Base-by-base conservation (phyloP, 177 flowering plant genomes). In the Vitis hybrid region DNA sequence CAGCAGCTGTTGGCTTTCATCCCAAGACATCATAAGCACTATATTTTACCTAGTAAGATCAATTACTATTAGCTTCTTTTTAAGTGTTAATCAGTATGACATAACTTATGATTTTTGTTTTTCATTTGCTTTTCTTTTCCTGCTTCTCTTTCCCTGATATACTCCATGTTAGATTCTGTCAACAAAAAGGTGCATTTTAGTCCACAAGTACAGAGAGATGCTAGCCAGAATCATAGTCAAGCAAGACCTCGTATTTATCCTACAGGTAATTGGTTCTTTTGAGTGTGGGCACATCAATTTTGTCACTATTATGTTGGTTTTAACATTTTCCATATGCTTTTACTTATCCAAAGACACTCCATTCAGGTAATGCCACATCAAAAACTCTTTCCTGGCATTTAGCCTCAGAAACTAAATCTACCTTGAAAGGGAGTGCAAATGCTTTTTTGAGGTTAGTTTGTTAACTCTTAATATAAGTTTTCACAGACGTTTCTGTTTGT, bases 351-450 rank as follows among this genome's bases (percentile, higher is more conserved):
- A 62, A 56, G 70, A 19, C 58, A 64, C 66, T 57, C 39, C 55
- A 7, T 66, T 9, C 68, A 90, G 98, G 78, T 76, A 74, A 79
- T 55, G 86, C 89, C 48, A 82, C 93, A 66, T 72, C 97, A 68
- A 88, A 83, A 74, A 89, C 96, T 68, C 92, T 95, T 66, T 93
- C 94, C 20, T 95, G 99, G 99, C 98, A 95, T 80, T 79, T 95
- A 70, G 89, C 92, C 53, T 88, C 97, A 60, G 97, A 90, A 76
- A 85, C 92, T 3, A 89, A 84, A 75, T 75, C 95, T 62, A 74
- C 88, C 49, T 63, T 83, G 66, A 87, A 86, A 74, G 93, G 87
- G 57, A 55, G 71, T 62, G 57, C 80, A 61, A 70, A 74, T 48
- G 57, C 83, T 65, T 65, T 70, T 19, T 66, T 71, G 22, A 82